A percentile compares a stretch with the other conserved stretches of the same genome.
phyloP scores from a whole-genome alignment of 1,284 basidiomycete species.

The Testicularia cyperi region DNA sequence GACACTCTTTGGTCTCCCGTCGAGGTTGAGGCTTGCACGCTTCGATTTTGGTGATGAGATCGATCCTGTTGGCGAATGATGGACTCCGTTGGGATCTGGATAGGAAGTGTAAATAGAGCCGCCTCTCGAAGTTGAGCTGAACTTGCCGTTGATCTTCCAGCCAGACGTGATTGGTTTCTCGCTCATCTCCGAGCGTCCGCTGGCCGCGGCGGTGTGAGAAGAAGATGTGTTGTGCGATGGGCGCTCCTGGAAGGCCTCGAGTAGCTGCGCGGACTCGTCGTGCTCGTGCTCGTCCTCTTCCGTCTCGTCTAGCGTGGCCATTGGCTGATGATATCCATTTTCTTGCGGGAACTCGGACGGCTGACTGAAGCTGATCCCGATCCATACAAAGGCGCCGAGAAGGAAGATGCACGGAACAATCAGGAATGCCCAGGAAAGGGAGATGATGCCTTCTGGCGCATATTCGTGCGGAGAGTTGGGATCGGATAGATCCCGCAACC shows the following conservation, averaged over 20 bases:
- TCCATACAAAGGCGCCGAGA: slow-evolving; percentile 22
- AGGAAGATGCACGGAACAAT: slow-evolving; percentile 31
- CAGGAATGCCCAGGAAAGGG: slow-evolving; percentile 28
- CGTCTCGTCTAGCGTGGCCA: slow-evolving; percentile 7
- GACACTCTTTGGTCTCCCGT: slow-evolving; percentile 8
- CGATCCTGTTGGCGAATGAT: slow-evolving; percentile 4
- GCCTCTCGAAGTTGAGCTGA: slow-evolving; percentile 25
- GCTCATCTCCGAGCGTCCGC: not conserved
- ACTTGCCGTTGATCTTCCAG: slow-evolving; percentile 36
- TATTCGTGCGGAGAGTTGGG: slow-evolving; percentile 8
- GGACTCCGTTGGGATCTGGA: slow-evolving; percentile 10
- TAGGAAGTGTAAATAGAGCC: slow-evolving; percentile 25
- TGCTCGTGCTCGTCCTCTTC: slow-evolving; percentile 2
- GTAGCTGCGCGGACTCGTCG: slow-evolving; percentile 30
- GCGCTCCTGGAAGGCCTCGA: slow-evolving; percentile 21
- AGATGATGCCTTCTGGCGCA: slow-evolving; percentile 17
- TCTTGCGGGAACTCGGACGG: slow-evolving; percentile 18
- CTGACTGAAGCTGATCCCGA: slow-evolving; percentile 21
- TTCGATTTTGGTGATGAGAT: slow-evolving; percentile 10
- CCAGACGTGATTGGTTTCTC: slow-evolving; percentile 1
- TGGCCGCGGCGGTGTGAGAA: not conserved
- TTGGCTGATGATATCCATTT: slow-evolving; percentile 8
- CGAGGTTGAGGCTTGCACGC: slow-evolving; percentile 1
- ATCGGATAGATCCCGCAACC: not conserved
- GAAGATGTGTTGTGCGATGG: slow-evolving; percentile 9